A percentile compares a stretch with the other conserved stretches of the same genome.
phyloP scores from a whole-genome alignment of 139 green algal species.

The Coccomyxa sp. region DNA sequence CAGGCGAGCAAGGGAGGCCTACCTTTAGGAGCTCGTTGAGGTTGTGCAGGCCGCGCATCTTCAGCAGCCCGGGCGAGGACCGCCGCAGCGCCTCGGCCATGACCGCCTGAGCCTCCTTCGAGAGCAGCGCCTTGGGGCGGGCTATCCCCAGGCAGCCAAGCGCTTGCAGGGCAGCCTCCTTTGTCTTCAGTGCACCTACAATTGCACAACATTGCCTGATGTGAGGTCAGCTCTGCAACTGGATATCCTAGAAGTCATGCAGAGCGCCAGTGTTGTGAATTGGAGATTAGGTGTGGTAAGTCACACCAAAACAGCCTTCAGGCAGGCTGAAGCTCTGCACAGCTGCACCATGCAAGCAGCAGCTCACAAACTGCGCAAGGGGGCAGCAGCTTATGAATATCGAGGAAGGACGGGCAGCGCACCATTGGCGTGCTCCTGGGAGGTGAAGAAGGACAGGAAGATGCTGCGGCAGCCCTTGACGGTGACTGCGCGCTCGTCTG shows the following conservation, averaged over 20 bases:
- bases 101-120: constrained; percentile 12
- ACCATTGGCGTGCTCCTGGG: too few species aligned
- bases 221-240: too few species aligned
- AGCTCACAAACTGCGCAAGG: too few species aligned
- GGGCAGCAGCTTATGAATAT: neutral
- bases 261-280: too few species aligned
- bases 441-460: constrained; percentile 30
- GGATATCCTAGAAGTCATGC: too few species aligned
- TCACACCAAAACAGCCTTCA: too few species aligned
- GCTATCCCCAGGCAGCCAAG: constrained; percentile 65
- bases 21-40: constrained; percentile 67
- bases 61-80: constrained; percentile 29
- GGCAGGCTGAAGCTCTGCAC: too few species aligned
- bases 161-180: constrained; percentile 55
- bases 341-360: too few species aligned
- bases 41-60: constrained; percentile 55
- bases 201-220: neutral
- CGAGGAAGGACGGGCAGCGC: too few species aligned
- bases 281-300: too few species aligned
- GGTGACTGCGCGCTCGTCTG: neutral
- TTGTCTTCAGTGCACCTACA: constrained; percentile 16
- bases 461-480: constrained; percentile 36
- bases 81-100: constrained; percentile 32
- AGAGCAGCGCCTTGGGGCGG: constrained; percentile 49
- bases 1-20: too few species aligned